Percentiles rank a stretch among this genome's conserved stretches.
phyloP scores from a whole-genome alignment of 306 rosid species.

The Potentilla sterilis region DNA sequence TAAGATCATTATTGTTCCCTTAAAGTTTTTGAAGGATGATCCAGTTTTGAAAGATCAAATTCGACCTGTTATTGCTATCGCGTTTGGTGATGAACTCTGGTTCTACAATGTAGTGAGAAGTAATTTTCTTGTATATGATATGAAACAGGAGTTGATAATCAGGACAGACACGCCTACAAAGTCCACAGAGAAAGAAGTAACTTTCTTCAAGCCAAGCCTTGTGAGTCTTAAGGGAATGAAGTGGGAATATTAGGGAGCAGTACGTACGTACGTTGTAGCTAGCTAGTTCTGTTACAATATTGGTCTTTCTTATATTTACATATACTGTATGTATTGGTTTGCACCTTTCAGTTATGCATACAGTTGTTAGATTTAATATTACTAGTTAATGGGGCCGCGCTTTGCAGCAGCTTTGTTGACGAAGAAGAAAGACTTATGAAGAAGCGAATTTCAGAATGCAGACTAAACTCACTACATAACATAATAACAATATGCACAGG shows the following conservation, averaged over 20 bases:
- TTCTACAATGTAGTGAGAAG: not conserved
- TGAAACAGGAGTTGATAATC: not conserved
- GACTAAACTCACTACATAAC: too few species aligned
- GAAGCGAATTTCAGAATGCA: too few species aligned
- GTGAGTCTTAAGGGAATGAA: not conserved
- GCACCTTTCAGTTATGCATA: too few species aligned
- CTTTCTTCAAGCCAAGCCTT: not conserved
- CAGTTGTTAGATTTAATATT: too few species aligned
- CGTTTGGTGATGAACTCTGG: not conserved
- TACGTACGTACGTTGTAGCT: too few species aligned
- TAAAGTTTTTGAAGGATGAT: not conserved
- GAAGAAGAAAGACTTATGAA: too few species aligned
- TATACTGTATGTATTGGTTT: too few species aligned
- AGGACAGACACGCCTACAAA: not conserved
- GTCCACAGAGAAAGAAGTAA: not conserved
- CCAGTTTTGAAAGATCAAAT: not conserved
- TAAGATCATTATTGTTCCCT: not conserved
- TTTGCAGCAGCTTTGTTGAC: too few species aligned
- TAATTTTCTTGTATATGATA: not conserved
- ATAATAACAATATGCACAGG: too few species aligned
- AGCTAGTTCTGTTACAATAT: not conserved
- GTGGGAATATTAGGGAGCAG: not conserved
- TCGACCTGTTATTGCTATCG: not conserved
- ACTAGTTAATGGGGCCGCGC: too few species aligned
- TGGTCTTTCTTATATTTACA: too few species aligned